Conservation (phyloP, 2,329 filamentous ascomycete species). For the Leptographium lundbergii region DNA sequence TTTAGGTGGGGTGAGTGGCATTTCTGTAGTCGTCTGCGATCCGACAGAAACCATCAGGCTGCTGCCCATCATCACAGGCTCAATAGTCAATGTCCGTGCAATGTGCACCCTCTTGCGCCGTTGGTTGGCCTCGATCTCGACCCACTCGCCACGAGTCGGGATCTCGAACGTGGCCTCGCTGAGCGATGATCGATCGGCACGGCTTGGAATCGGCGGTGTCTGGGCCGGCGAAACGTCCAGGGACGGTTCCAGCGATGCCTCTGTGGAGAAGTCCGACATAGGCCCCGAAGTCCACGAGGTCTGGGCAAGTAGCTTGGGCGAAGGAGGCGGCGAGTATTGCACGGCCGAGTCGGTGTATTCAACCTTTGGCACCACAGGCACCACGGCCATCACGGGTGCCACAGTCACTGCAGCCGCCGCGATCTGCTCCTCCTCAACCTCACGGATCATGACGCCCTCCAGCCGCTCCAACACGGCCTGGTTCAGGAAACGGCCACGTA, state of each 20-base stretch:
- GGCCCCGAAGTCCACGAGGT: constrained; percentile 6
- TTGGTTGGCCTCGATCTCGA: constrained; percentile 60
- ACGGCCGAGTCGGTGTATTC: constrained; percentile 64
- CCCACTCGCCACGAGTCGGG: constrained; percentile 30
- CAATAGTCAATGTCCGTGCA: constrained; percentile 35
- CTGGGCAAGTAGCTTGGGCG: constrained; percentile 39
- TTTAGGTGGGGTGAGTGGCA: constrained; percentile 51
- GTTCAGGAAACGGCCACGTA: constrained; percentile 40
- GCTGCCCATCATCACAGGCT: constrained; percentile 23
- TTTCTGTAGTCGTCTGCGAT: constrained; percentile 51
- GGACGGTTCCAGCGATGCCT: background rate
- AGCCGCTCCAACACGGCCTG: constrained; percentile 42
- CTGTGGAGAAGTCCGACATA: background rate
- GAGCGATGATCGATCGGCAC: constrained; percentile 17
- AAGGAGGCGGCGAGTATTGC: constrained; percentile 74
- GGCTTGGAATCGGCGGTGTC: constrained; percentile 21
- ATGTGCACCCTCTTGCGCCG: constrained; percentile 55
- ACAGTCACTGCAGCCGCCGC: constrained; percentile 2
- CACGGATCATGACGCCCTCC: constrained; percentile 37
- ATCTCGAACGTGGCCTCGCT: constrained; percentile 26
- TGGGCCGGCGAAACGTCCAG: background rate
- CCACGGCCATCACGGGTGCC: constrained; percentile 7
- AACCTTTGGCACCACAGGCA: constrained; percentile 19
- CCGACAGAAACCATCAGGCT: constrained; percentile 50
- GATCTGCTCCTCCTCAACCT: constrained; percentile 28